A percentile compares a stretch with the other conserved stretches of the same genome.
These are phyloP conservation scores for Phallus indusiatus DNA, from an alignment of 768 basidiomycete genomes.

Conservation along the genomic window DNA sequence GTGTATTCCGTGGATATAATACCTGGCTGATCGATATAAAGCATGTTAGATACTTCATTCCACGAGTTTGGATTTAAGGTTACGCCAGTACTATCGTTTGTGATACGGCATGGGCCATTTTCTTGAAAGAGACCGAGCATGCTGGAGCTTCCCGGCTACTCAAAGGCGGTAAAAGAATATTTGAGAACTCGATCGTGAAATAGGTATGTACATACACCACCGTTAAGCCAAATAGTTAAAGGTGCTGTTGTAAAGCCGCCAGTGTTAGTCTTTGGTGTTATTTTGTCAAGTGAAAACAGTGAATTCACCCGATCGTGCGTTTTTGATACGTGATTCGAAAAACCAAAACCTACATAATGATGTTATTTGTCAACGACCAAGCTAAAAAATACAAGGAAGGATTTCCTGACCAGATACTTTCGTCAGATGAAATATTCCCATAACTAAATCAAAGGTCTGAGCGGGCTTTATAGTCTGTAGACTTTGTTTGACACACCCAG, in stretches of 20 bases:
- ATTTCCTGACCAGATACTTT: conserved; percentile 45
- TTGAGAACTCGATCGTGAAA: background rate
- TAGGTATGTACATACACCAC: conserved; percentile 28
- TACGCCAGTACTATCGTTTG: conserved; percentile 41
- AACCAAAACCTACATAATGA: conserved; percentile 49
- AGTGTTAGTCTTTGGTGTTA: background rate
- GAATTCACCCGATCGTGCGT: conserved; percentile 31
- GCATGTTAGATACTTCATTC: conserved; percentile 47
- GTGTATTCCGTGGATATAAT: background rate
- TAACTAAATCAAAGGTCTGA: conserved; percentile 27
- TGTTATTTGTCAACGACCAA: background rate
- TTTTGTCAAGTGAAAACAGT: background rate
- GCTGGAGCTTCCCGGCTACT: conserved; percentile 29
- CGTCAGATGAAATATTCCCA: conserved; percentile 42
- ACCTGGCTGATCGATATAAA: conserved; percentile 56
- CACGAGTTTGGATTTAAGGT: conserved; percentile 45
- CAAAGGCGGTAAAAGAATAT: background rate
- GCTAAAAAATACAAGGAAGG: too few species aligned
- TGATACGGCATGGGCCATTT: conserved; percentile 36
- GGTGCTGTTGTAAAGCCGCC: conserved; percentile 31
- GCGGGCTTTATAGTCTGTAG: background rate
- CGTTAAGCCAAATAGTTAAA: conserved; percentile 61
- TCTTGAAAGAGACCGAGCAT: conserved; percentile 32
- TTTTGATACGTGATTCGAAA: conserved; percentile 47
- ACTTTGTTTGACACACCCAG: conserved; percentile 20